Evolutionary conservation across 148 eudicot genomes (phyloP).

Genomic region (Camellia sinensis): DNA sequence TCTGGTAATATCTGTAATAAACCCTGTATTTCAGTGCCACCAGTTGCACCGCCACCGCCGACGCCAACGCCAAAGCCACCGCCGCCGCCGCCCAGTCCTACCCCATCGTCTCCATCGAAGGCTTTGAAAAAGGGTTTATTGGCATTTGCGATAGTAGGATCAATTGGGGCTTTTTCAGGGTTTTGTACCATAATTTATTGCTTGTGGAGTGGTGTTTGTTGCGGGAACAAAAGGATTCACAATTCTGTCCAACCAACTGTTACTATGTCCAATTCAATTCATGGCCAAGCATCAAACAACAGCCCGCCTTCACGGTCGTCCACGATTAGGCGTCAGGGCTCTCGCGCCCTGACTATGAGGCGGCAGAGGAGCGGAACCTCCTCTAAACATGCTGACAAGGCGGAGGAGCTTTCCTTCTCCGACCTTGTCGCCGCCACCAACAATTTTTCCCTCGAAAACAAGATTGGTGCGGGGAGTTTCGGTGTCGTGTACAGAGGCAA

Average conservation of each 20-base stretch:
- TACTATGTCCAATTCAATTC: constrained; percentile 41
- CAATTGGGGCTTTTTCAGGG: constrained; percentile 56
- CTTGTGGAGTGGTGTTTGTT: constrained; percentile 61
- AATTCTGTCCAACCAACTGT: constrained; percentile 83
- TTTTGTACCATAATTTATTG: constrained; percentile 54
- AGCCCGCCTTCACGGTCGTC: constrained; percentile 65
- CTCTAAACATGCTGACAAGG: constrained; percentile 64
- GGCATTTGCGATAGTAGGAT: constrained; percentile 72
- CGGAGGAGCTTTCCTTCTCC: constrained; percentile 60
- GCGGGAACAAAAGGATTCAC: constrained; percentile 75
- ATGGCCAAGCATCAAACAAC: constrained; percentile 37
- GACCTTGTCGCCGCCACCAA: constrained; percentile 67
- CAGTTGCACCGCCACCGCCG: background rate
- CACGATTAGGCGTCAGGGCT: constrained; percentile 64
- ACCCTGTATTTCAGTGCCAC: constrained; percentile 27
- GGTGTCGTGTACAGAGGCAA: constrained; percentile 83
- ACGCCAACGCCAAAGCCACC: too few species aligned
- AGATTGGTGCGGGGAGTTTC: constrained; percentile 80
- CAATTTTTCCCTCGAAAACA: constrained; percentile 60
- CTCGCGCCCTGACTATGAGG: constrained; percentile 48
- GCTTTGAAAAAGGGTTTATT: constrained; percentile 50
- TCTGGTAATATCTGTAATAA: constrained; percentile 50
- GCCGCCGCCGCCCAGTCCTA: background rate
- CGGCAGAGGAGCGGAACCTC: constrained; percentile 89
- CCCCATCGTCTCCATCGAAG: constrained; percentile 33